These are phyloP conservation scores for Phytophthora parvispora DNA, from an alignment of 352 stramenopile species.

Conservation along the genomic window DNA sequence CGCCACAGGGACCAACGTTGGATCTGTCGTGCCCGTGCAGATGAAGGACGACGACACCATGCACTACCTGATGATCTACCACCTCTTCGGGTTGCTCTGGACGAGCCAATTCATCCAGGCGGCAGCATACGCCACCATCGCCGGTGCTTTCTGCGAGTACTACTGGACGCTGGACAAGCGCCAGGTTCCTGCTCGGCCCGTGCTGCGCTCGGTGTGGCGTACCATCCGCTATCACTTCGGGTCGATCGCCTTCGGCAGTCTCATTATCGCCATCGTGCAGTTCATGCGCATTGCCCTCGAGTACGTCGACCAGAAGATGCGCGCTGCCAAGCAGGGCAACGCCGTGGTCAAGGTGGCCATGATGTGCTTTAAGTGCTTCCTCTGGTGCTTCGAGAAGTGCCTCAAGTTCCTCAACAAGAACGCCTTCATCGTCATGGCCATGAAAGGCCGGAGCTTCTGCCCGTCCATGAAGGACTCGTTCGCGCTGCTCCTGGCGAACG, in stretches of 20 bases:
- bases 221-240: constrained; percentile 85
- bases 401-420: constrained; percentile 94
- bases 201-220: constrained; percentile 72
- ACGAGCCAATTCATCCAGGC: constrained; percentile 90
- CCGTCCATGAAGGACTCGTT: constrained; percentile 95
- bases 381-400: constrained; percentile 92
- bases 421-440: constrained; percentile 91
- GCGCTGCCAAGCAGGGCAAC: constrained; percentile 73
- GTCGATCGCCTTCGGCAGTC: constrained; percentile 87
- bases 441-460: constrained; percentile 91
- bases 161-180: constrained; percentile 91
- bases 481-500: constrained; percentile 96
- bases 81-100: constrained; percentile 89
- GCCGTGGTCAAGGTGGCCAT: constrained; percentile 77
- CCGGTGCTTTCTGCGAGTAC: constrained; percentile 86
- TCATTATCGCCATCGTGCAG: constrained; percentile 91
- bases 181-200: constrained; percentile 51
- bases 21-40: constrained; percentile 32
- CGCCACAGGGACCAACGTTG: constrained; percentile 32
- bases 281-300: constrained; percentile 77
- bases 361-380: constrained; percentile 90
- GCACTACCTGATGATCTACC: constrained; percentile 88
- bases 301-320: constrained; percentile 87
- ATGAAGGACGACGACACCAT: constrained; percentile 70
- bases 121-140: constrained; percentile 77